Evolutionary conservation across 352 stramenopile species (phyloP).

Genomic region (Phytophthora sp.): DNA sequence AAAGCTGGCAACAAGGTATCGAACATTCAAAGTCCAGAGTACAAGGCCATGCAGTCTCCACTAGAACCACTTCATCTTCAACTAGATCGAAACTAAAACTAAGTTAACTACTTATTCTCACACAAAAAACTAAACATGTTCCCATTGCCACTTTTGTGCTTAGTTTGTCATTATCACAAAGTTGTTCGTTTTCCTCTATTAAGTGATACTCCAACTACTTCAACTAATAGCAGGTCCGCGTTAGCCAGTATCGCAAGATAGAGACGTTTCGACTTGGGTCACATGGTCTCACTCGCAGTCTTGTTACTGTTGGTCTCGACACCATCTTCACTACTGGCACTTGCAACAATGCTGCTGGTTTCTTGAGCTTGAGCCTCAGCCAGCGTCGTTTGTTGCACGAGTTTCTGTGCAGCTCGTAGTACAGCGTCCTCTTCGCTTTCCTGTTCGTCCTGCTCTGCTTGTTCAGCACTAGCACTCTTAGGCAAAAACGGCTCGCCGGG

Average conservation of each 20-base stretch:
- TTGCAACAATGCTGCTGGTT: constrained; percentile 21
- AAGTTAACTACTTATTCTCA: too few relatives aligned
- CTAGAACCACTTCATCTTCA: constrained; percentile 13
- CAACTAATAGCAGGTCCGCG: too few relatives aligned
- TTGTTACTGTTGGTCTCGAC: too few relatives aligned
- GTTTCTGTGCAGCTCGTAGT: constrained; percentile 61
- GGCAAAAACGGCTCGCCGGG: constrained; percentile 47
- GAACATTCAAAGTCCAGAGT: constrained; percentile 16
- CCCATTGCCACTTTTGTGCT: too few relatives aligned
- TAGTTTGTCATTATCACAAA: too few relatives aligned
- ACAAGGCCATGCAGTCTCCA: constrained; percentile 31
- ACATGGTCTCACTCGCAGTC: too few relatives aligned
- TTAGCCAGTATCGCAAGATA: too few relatives aligned
- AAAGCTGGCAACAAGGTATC: constrained; percentile 9
- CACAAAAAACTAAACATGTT: too few relatives aligned
- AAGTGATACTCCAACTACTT: too few relatives aligned
- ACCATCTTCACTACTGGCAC: constrained; percentile 45
- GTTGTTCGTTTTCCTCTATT: too few relatives aligned
- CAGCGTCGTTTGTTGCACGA: constrained; percentile 7
- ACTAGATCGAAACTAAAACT: constrained; percentile 21
- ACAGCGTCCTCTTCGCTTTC: constrained; percentile 69
- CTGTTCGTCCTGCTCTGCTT: constrained; percentile 47
- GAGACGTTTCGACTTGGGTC: too few relatives aligned
- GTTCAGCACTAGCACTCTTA: constrained; percentile 26
- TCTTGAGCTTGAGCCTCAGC: background rate